Evolutionary conservation across 805 yeast genomes (phyloP), one percentile per base, ranked within the genome.

Genomic region (Wickerhamomyces strasburgensis): DNA sequence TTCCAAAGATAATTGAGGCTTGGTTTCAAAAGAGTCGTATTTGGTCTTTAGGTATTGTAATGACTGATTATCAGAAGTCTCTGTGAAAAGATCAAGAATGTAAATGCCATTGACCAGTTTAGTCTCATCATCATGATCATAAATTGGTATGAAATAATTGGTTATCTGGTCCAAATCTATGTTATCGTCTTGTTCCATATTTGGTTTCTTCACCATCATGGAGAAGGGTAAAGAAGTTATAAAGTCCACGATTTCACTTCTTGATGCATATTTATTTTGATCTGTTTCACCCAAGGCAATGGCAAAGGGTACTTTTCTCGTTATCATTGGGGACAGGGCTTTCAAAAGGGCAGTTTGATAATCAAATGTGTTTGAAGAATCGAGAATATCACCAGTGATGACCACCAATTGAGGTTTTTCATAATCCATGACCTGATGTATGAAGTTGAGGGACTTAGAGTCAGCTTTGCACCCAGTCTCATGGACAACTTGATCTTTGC

Each of bases 321-420:
- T 40, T 11, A 79, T 65, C 42, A 78, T 67, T 6, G 82, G 82
- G 15, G 67, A 57, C 13, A 76, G 66, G 0, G 77, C 80, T 48
- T 79, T 80, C 53, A 72, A 67, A 10, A 79, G 42, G 2, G 84
- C 72, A 1, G 84, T 71, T 49, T 77, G 78, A 5, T 81, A 65
- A 51, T 80, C 88, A 6, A 75, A 73, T 0, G 80, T 64, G 16
- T 60, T 65, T 8, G 64, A 64, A 0, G 84, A 84, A 54, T 73
- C 79, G 0, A 78, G 61, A 39, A 78, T 73, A 54, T 80, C 85
- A 13, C 88, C 88, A 0, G 84, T 75, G 33, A 80, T 49, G 0
- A 78, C 78, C 3, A 78, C 82, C 18, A 80, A 53, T 51, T 80
- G 80, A 0, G 86, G 88, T 17, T 62, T 49, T 47, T 80, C 86